Evolutionary conservation across 2,329 filamentous ascomycete genomes (phyloP).

Genomic region (Colletotrichum endophyticum): DNA sequence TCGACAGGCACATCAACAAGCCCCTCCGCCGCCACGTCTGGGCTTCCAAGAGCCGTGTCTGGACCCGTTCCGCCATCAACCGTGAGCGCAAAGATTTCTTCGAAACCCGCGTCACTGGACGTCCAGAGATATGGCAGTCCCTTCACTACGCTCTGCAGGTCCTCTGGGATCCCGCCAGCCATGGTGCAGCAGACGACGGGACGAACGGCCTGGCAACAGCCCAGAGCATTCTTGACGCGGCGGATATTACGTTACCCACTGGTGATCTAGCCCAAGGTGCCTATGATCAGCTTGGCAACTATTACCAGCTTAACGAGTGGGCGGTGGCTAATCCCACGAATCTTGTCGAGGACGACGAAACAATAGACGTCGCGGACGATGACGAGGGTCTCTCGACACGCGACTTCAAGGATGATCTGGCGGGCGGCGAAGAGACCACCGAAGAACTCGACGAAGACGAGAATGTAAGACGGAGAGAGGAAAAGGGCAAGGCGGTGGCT

Average conservation of each 20-base stretch:
- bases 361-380: conserved; percentile 40
- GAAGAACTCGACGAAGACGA: conserved; percentile 37
- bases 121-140: conserved; percentile 80
- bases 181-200: conserved; percentile 39
- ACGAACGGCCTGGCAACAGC: conserved; percentile 65
- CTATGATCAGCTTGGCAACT: conserved; percentile 73
- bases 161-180: conserved; percentile 61
- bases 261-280: conserved; percentile 74
- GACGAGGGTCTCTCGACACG: not conserved
- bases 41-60: conserved; percentile 66
- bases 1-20: conserved; percentile 72
- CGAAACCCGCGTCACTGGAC: conserved; percentile 83
- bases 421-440: conserved; percentile 34
- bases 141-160: conserved; percentile 71
- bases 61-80: conserved; percentile 73
- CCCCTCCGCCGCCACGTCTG: conserved; percentile 71
- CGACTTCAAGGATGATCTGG: conserved; percentile 42
- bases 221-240: conserved; percentile 80
- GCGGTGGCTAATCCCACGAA: conserved; percentile 72
- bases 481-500: conserved; percentile 64
- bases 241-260: conserved; percentile 75
- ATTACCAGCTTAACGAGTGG: conserved; percentile 72
- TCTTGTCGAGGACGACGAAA: conserved; percentile 51
- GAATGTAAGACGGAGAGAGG: conserved; percentile 48
- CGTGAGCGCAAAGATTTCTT: conserved; percentile 84